These are phyloP conservation scores for Trichoderma arundinaceum DNA, from an alignment of 2,329 filamentous ascomycete genomes.

Conservation along the genomic window DNA sequence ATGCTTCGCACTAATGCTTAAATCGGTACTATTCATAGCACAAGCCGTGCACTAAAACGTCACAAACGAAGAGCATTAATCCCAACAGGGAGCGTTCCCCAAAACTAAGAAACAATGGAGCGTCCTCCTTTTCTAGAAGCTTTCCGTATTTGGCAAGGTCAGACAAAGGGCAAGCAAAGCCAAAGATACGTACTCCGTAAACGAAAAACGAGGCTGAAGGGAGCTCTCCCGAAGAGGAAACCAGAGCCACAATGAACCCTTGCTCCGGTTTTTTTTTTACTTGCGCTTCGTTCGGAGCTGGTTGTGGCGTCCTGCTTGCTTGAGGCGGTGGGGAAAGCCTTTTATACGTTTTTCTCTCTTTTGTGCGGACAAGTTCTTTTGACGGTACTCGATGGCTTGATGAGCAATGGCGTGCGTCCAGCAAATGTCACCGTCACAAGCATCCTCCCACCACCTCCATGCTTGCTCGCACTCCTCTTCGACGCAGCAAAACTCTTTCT, in stretches of 20 bases:
- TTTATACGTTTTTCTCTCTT: background rate
- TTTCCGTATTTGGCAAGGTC: conserved; percentile 5
- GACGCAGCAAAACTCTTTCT: background rate
- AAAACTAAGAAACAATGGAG: background rate
- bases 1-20: conserved; percentile 14
- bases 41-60: conserved; percentile 20
- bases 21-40: conserved; percentile 26
- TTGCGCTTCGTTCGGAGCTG: background rate
- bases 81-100: background rate
- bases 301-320: conserved; percentile 4
- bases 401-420: background rate
- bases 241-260: conserved; percentile 19
- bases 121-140: conserved; percentile 18
- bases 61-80: conserved; percentile 6
- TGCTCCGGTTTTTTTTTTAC: conserved; percentile 17
- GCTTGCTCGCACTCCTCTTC: background rate
- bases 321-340: conserved; percentile 9
- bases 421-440: background rate
- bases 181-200: too few species aligned
- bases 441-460: background rate
- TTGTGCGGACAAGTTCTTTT: background rate
- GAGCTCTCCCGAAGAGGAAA: conserved; percentile 22
- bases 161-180: background rate
- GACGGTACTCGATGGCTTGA: background rate
- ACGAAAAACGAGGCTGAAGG: conserved; percentile 32